Conservation (phyloP, 2,329 filamentous ascomycete genomes). For the Neocucurbitaria cava region DNA sequence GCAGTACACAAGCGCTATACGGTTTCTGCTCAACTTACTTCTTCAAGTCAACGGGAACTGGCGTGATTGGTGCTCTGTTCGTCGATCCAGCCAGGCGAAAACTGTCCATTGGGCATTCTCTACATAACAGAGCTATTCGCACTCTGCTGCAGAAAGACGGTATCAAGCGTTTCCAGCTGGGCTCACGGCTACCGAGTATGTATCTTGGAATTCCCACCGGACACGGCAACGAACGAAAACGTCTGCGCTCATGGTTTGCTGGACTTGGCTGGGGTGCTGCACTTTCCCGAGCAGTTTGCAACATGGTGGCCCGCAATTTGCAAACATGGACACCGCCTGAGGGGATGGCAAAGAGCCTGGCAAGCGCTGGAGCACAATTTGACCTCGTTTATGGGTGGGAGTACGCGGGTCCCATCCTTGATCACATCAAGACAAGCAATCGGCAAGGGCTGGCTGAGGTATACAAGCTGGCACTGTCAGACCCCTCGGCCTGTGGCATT, state of each 20-base stretch:
- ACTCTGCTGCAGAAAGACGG: constrained; percentile 74
- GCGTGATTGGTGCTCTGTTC: constrained; percentile 84
- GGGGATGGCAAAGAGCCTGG: constrained; percentile 75
- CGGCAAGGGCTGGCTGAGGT: constrained; percentile 81
- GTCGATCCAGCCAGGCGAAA: constrained; percentile 87
- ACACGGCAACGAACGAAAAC: constrained; percentile 66
- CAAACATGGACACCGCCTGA: constrained; percentile 76
- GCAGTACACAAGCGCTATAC: constrained; percentile 87
- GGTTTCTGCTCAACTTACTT: constrained; percentile 92
- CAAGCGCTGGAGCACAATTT: constrained; percentile 76
- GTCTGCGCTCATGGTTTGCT: constrained; percentile 81
- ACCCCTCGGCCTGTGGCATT: constrained; percentile 76
- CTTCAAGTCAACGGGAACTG: constrained; percentile 71
- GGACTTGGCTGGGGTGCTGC: constrained; percentile 85
- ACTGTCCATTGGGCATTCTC: constrained; percentile 86
- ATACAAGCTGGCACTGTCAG: constrained; percentile 76
- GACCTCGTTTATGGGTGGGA: constrained; percentile 83
- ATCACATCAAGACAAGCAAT: constrained; percentile 75
- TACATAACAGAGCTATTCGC: constrained; percentile 84
- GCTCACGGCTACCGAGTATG: constrained; percentile 80
- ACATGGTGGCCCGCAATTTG: constrained; percentile 77
- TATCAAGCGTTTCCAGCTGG: constrained; percentile 81
- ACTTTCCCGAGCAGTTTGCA: constrained; percentile 68
- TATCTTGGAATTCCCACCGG: constrained; percentile 83
- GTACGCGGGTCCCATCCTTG: constrained; percentile 75